A percentile compares a stretch with the other conserved stretches of the same genome.
phyloP scores from a whole-genome alignment of 768 basidiomycete species.

The Mycena kentingensis region DNA sequence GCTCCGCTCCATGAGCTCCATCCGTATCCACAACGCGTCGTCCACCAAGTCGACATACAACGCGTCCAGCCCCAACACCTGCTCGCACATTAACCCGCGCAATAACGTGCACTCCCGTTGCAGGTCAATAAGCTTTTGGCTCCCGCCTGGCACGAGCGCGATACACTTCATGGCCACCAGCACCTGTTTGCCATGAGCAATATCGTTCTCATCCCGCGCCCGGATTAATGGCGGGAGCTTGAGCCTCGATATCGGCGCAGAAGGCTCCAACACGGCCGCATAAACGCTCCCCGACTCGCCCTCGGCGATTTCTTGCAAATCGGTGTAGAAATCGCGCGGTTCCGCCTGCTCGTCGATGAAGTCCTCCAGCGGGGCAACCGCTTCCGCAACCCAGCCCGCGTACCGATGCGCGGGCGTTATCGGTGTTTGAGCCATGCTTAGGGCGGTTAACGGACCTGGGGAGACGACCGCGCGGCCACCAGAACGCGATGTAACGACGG shows the following conservation, averaged over 20 bases:
- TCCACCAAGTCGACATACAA: conserved; percentile 69
- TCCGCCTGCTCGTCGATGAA: conserved; percentile 67
- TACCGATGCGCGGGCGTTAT: conserved; percentile 47
- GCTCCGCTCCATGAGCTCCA: conserved; percentile 90
- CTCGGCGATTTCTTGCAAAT: conserved; percentile 78
- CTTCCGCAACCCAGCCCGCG: conserved; percentile 61
- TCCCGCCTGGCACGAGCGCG: conserved; percentile 56
- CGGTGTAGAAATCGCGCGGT: conserved; percentile 63
- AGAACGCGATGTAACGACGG: conserved; percentile 37
- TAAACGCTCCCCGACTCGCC: conserved; percentile 79
- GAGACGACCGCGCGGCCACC: conserved; percentile 5
- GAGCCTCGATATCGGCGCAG: conserved; percentile 39
- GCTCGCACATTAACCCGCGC: conserved; percentile 56
- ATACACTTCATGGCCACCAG: conserved; percentile 81
- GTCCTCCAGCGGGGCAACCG: conserved; percentile 58
- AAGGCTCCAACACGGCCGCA: conserved; percentile 35
- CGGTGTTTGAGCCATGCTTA: conserved; percentile 19
- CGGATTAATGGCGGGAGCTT: conserved; percentile 42
- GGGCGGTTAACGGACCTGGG: conserved; percentile 26
- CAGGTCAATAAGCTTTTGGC: conserved; percentile 65
- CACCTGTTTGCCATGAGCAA: conserved; percentile 35
- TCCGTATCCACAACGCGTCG: conserved; percentile 78
- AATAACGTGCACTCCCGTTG: conserved; percentile 62
- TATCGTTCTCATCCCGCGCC: conserved; percentile 40
- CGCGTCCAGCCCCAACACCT: conserved; percentile 68